phyloP scores from a whole-genome alignment of 306 rosid genomes.

The Begonia loranthoides region DNA sequence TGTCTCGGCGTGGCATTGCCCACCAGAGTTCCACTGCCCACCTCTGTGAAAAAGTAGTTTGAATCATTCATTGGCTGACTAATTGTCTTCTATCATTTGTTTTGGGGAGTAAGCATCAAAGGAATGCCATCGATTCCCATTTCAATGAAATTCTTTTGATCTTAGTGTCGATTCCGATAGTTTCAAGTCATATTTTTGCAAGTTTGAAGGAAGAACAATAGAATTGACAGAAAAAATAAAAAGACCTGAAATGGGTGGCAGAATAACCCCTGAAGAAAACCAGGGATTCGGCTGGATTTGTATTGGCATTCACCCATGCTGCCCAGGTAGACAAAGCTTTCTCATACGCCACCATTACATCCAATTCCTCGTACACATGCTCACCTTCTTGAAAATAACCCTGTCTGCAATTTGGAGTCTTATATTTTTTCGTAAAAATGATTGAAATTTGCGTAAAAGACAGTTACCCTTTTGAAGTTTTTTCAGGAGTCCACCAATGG shows the following conservation, averaged over 20 bases:
- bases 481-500: slow-evolving; percentile 99
- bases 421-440: not conserved
- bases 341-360: slow-evolving; percentile 70
- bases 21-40: slow-evolving; percentile 97
- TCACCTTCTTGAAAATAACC: slow-evolving; percentile 97
- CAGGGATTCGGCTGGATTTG: slow-evolving; percentile 28
- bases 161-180: too few relatives aligned
- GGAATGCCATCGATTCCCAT: too few relatives aligned
- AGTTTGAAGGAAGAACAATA: too few relatives aligned
- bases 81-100: too few relatives aligned
- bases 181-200: too few relatives aligned
- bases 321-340: slow-evolving; percentile 56
- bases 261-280: slow-evolving; percentile 60
- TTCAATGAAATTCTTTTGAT: too few relatives aligned
- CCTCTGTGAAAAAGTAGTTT: slow-evolving; percentile 50
- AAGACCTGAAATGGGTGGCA: slow-evolving; percentile 49
- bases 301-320: slow-evolving; percentile 37
- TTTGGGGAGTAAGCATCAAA: too few relatives aligned
- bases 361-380: slow-evolving; percentile 65
- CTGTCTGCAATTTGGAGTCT: slow-evolving; percentile 32
- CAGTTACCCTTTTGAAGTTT: slow-evolving; percentile 73
- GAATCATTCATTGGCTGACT: not conserved
- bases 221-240: too few relatives aligned
- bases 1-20: slow-evolving; percentile 67
- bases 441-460: not conserved